Conservation (phyloP, 441 rosid species). For the Pelargonium australe region DNA sequence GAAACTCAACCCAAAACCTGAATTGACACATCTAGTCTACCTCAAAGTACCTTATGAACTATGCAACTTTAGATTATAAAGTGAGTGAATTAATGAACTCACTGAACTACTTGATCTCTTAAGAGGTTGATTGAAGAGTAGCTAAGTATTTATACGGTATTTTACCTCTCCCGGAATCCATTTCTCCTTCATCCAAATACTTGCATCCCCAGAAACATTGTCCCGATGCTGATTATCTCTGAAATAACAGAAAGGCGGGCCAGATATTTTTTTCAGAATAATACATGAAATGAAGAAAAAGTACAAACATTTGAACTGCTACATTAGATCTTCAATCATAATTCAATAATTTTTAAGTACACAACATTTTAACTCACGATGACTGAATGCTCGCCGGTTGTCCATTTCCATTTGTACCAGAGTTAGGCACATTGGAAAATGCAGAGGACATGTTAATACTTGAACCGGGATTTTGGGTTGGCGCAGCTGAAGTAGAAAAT, state of each 20-base stretch:
- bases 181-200: constrained; percentile 70
- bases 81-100: no score
- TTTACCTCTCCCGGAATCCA: constrained; percentile 89
- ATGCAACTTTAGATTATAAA: no score
- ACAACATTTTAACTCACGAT: constrained; percentile 30
- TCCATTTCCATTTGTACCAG: constrained; percentile 24
- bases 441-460: constrained; percentile 21
- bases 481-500: constrained; percentile 23
- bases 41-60: no score
- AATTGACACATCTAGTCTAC: no score
- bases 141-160: background rate
- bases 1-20: background rate
- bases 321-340: background rate
- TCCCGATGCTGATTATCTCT: constrained; percentile 39
- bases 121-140: background rate
- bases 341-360: background rate
- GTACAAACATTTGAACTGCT: background rate
- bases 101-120: no score
- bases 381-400: constrained; percentile 26
- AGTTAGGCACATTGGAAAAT: constrained; percentile 12
- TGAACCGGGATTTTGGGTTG: constrained; percentile 23
- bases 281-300: background rate
- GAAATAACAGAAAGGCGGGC: constrained; percentile 15
- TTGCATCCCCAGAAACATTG: constrained; percentile 39
- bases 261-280: constrained; percentile 2